Evolutionary conservation across 2,329 filamentous ascomycete species (phyloP), one percentile per base, ranked within the genome.

Genomic region (Alternaria tenuissima): DNA sequence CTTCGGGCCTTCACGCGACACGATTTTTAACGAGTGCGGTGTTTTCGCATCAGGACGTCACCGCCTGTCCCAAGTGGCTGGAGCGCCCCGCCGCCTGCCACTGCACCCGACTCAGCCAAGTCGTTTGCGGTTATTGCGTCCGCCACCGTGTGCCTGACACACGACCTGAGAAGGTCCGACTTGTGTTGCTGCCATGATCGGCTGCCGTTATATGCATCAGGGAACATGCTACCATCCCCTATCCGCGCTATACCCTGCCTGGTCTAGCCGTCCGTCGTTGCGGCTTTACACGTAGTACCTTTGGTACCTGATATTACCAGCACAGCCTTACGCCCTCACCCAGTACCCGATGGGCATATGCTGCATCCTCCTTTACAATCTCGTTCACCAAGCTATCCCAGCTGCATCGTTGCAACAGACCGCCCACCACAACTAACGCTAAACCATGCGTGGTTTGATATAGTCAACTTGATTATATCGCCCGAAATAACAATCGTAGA

Each of bases 1-100:
- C 59, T 52, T 63, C 28, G 59, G 56, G 59, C 57, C 52, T 64
- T 66, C 62, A 63, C 62, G 62, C 63, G 60, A 63, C 54, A 54
- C 39, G 52, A 64, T 66, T 64, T 68, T 68, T 64, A 38, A 59
- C 49, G 46, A 62, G 55, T 65, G 65, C 64, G 53, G 52, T 66
- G 59, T 67, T 67, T 67, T 57, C 57, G 26, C 44, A 53, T 34
- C 28, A 47, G 39, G 61, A 67, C 61, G 65, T 66, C 65, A 67
- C 65, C 61, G 65, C 61, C 61, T 54, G 48, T 49, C 53, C 52
- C 47, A 55, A 47, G 30, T 55, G 54, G 64, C 64, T 64, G 60
- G 55, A 52, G 52, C 60, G 60, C 55, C 43, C 44, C 42, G 42
- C 47, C 53, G 26, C 14, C 63, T 48, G 44, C 44, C 52, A 54